Conservation (phyloP, 208 protist genomes). For the Naegleria gruberi region DNA sequence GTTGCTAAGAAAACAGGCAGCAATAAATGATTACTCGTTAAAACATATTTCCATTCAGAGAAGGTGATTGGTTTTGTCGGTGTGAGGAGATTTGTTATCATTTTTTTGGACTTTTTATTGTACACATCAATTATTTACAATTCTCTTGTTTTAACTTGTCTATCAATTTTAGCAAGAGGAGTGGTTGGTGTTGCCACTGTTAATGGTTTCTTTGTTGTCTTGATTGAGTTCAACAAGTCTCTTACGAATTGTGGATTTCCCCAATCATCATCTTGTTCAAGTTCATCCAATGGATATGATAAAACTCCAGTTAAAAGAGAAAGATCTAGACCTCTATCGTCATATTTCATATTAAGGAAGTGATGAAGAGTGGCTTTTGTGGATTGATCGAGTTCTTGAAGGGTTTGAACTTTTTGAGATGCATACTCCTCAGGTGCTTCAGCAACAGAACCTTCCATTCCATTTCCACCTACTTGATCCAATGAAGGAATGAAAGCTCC, state of each 20-base stretch:
- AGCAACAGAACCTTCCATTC: background rate
- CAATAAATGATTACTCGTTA: no score
- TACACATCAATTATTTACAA: no score
- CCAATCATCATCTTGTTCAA: background rate
- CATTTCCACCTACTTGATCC: background rate
- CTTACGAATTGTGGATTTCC: background rate
- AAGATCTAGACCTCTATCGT: background rate
- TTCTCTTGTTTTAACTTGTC: no score
- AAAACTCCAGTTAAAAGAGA: background rate
- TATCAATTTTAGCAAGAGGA: no score
- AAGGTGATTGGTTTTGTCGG: no score
- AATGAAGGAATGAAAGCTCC: background rate
- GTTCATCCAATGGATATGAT: background rate
- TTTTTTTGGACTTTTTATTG: no score
- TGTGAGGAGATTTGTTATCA: no score
- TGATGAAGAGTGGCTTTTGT: background rate
- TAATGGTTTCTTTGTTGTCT: background rate
- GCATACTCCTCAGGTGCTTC: background rate
- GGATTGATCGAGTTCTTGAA: background rate
- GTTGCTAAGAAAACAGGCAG: no score
- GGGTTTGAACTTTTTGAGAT: background rate
- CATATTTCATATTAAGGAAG: conserved; percentile 2
- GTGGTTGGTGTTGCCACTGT: no score
- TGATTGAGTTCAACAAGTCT: background rate
- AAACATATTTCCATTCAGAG: no score